These are phyloP conservation scores for Manihot esculenta DNA, from an alignment of 441 rosid genomes.

Conservation along the genomic window DNA sequence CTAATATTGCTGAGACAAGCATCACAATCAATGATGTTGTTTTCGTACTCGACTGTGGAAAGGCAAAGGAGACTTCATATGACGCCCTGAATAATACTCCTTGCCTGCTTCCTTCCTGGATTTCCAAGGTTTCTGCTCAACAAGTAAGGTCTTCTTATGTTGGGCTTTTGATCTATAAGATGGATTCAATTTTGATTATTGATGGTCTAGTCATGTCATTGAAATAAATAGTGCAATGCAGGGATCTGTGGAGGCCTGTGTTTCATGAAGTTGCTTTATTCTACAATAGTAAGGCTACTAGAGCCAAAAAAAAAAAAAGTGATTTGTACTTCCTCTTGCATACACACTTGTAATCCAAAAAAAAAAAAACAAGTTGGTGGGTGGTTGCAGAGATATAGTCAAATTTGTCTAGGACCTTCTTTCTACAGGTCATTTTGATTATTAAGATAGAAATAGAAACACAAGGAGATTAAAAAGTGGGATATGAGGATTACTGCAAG, in stretches of 20 bases:
- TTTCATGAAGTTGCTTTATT: not conserved
- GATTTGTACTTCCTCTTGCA: not conserved
- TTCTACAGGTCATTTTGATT: not conserved
- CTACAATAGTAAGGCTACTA: not conserved
- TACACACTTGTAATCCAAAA: not conserved
- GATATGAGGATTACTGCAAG: not conserved
- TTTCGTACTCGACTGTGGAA: conserved; percentile 94
- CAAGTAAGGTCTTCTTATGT: conserved; percentile 58
- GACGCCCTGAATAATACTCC: conserved; percentile 95
- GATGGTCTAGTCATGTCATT: not conserved
- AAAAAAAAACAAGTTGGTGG: not conserved
- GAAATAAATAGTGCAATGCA: not conserved
- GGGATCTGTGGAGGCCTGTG: not conserved
- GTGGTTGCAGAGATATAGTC: not conserved
- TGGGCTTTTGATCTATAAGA: conserved; percentile 16
- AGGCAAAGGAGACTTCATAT: conserved; percentile 91
- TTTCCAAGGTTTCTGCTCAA: conserved; percentile 86
- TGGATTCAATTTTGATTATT: not conserved
- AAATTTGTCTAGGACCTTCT: not conserved
- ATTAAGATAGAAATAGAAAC: not conserved
- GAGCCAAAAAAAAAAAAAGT: not conserved
- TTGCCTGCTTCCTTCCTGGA: conserved; percentile 94
- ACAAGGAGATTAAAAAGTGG: not conserved
- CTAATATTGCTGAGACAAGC: conserved; percentile 97
- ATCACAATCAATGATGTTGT: conserved; percentile 87